Conservation (phyloP, 2,329 filamentous ascomycete species). For the Mycosphaerella sp. region DNA sequence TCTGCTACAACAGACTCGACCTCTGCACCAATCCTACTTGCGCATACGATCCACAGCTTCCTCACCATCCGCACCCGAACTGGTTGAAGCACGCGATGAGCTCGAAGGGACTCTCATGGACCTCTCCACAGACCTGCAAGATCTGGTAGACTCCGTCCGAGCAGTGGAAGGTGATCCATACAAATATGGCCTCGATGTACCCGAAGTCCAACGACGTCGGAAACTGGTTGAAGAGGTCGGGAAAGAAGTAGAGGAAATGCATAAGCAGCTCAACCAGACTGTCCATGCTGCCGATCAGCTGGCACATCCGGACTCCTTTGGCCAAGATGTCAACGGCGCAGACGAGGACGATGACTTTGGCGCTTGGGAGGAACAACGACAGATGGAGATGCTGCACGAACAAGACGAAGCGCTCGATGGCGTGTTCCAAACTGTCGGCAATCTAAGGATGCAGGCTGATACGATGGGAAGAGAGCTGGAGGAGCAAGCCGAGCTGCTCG, state of each 20-base stretch:
- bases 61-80: conserved; percentile 62
- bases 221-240: conserved; percentile 84
- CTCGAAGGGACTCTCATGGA: conserved; percentile 69
- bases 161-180: conserved; percentile 84
- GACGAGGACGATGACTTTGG: conserved; percentile 55
- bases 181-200: conserved; percentile 73
- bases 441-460: conserved; percentile 80
- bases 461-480: conserved; percentile 95
- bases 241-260: conserved; percentile 83
- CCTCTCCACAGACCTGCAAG: conserved; percentile 75
- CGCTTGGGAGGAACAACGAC: conserved; percentile 75
- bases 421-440: conserved; percentile 89
- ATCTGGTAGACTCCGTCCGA: conserved; percentile 78
- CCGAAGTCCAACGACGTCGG: conserved; percentile 74
- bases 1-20: conserved; percentile 71
- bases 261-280: conserved; percentile 64
- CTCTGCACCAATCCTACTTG: conserved; percentile 88
- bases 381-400: conserved; percentile 85
- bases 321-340: conserved; percentile 34
- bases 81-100: conserved; percentile 60
- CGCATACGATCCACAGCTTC: conserved; percentile 85
- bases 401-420: conserved; percentile 91
- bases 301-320: conserved; percentile 54
- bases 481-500: conserved; percentile 84
- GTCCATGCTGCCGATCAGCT: conserved; percentile 43